phyloP scores from a whole-genome alignment of 495 filamentous ascomycete genomes.

The Talaromyces adpressus region DNA sequence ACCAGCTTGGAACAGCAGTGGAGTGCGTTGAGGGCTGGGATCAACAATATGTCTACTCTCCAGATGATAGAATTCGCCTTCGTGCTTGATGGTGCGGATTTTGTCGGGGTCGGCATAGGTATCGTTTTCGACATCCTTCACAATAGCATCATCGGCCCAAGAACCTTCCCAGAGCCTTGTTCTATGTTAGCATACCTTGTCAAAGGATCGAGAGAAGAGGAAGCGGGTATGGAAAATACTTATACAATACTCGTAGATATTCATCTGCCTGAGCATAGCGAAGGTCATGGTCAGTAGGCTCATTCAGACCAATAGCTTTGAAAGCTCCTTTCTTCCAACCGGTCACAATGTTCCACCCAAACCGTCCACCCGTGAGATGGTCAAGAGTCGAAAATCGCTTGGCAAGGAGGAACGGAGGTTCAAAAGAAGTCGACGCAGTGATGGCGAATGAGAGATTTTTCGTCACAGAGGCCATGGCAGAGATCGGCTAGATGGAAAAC shows the following conservation, averaged over 20 bases:
- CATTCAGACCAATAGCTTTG: slow-evolving; percentile 50
- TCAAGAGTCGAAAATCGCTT: slow-evolving; percentile 57
- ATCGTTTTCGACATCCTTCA: slow-evolving; percentile 39
- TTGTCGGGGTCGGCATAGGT: slow-evolving; percentile 47
- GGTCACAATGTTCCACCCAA: slow-evolving; percentile 63
- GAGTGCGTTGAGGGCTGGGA: slow-evolving; percentile 56
- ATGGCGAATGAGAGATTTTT: slow-evolving; percentile 41
- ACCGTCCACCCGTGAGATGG: slow-evolving; percentile 50
- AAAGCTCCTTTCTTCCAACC: slow-evolving; percentile 53
- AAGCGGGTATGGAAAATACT: slow-evolving; percentile 18
- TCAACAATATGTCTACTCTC: slow-evolving; percentile 47
- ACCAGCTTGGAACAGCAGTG: slow-evolving; percentile 59
- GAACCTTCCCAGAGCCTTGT: slow-evolving; percentile 54
- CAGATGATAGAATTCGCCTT: slow-evolving; percentile 51
- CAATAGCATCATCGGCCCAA: slow-evolving; percentile 49
- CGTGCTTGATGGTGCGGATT: slow-evolving; percentile 52
- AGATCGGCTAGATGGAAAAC: slow-evolving; percentile 24
- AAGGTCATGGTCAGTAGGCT: slow-evolving; percentile 53
- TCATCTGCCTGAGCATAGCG: slow-evolving; percentile 56
- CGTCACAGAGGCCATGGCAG: slow-evolving; percentile 43
- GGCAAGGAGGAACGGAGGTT: slow-evolving; percentile 51
- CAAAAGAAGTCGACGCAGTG: slow-evolving; percentile 50
- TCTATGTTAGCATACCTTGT: background rate
- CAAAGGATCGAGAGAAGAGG: background rate
- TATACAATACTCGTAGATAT: slow-evolving; percentile 51